Evolutionary conservation across 345 rosid genomes (phyloP).

Genomic region (Leavenworthia alabamica): DNA sequence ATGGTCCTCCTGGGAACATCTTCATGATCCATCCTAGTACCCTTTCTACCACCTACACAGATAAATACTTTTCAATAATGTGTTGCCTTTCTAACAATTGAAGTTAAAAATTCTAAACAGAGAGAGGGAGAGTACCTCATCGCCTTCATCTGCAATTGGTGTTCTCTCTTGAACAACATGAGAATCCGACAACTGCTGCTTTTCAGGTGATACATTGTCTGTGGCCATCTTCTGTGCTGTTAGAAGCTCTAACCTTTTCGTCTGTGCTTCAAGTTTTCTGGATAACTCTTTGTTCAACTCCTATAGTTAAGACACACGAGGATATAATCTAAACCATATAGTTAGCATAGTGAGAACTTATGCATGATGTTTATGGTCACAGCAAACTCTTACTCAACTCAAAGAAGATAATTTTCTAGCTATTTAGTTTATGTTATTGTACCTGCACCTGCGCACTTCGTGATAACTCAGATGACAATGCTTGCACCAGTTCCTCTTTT

Average conservation of each 20-base stretch:
- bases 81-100: not conserved
- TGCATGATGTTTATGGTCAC: constrained; percentile 1
- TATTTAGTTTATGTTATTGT: constrained; percentile 9
- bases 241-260: constrained; percentile 88
- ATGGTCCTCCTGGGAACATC: constrained; percentile 91
- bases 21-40: constrained; percentile 99
- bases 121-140: constrained; percentile 56
- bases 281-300: constrained; percentile 79
- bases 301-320: constrained; percentile 38
- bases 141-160: constrained; percentile 95
- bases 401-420: not conserved
- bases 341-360: not conserved
- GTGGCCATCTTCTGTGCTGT: constrained; percentile 71
- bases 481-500: constrained; percentile 75
- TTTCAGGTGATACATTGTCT: constrained; percentile 41
- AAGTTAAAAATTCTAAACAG: not conserved
- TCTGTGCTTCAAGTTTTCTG: constrained; percentile 79
- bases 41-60: constrained; percentile 84
- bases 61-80: not conserved
- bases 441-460: constrained; percentile 76
- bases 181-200: constrained; percentile 51
- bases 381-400: not conserved
- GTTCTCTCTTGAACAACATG: constrained; percentile 41
- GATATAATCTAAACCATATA: not conserved
- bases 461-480: constrained; percentile 64